phyloP scores from a whole-genome alignment of 2,329 filamentous ascomycete genomes.

The Alternaria arborescens region DNA sequence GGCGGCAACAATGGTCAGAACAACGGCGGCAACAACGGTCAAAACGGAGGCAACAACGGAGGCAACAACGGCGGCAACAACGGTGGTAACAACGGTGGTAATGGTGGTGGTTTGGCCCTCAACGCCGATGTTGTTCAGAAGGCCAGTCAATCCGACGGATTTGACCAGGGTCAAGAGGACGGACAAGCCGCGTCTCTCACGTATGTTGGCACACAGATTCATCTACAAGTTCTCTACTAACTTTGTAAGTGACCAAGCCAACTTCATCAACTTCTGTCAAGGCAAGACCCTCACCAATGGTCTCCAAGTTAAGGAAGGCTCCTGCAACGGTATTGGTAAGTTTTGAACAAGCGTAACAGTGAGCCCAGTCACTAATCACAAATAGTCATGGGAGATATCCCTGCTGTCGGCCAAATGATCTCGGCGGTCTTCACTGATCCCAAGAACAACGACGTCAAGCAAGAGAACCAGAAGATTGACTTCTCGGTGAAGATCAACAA shows the following conservation, averaged over 20 bases:
- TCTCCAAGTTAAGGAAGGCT: conserved; percentile 58
- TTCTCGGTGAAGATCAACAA: conserved; percentile 60
- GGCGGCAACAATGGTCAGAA: conserved; percentile 18
- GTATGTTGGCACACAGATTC: conserved; percentile 40
- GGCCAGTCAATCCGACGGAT: conserved; percentile 53
- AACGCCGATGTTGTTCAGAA: conserved; percentile 54
- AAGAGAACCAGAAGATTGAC: conserved; percentile 53
- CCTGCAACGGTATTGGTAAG: conserved; percentile 64
- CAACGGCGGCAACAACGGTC: conserved; percentile 11
- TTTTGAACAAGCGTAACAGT: not conserved
- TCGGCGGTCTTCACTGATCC: conserved; percentile 63
- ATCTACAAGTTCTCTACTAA: conserved; percentile 8
- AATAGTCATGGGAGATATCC: conserved; percentile 65
- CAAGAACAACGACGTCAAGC: conserved; percentile 52
- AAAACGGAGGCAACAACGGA: conserved; percentile 17
- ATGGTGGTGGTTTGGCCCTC: conserved; percentile 39
- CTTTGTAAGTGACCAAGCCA: conserved; percentile 55
- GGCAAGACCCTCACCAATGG: conserved; percentile 66
- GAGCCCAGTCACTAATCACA: not conserved
- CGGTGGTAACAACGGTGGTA: conserved; percentile 14
- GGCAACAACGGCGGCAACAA: conserved; percentile 2
- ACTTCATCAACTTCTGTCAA: conserved; percentile 69
- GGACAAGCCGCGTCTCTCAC: conserved; percentile 58
- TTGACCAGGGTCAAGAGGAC: conserved; percentile 48
- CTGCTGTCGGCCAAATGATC: conserved; percentile 61